Evolutionary conservation across 768 basidiomycete genomes (phyloP).

Genomic region (Coprinopsis sp.): DNA sequence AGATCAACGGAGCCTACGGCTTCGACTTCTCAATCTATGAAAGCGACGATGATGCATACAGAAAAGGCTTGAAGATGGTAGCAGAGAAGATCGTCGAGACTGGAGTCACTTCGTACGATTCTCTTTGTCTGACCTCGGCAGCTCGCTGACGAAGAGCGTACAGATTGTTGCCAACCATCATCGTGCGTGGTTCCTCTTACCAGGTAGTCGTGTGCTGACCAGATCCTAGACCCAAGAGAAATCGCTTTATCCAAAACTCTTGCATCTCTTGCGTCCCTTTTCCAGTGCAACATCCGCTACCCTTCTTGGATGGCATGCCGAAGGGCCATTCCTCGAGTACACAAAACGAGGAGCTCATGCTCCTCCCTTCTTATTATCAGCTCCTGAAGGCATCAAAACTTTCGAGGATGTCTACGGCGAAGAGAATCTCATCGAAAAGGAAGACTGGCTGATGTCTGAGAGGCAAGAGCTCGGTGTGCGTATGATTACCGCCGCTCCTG

Average conservation of each 20-base stretch:
- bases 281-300: slow-evolving; percentile 61
- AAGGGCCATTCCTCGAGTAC: slow-evolving; percentile 83
- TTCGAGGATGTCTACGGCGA: slow-evolving; percentile 74
- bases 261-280: slow-evolving; percentile 64
- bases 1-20: slow-evolving; percentile 87
- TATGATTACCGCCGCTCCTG: slow-evolving; percentile 84
- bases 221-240: slow-evolving; percentile 67
- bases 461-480: slow-evolving; percentile 55
- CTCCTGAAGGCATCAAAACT: slow-evolving; percentile 56
- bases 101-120: slow-evolving; percentile 78
- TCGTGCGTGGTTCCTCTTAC: slow-evolving; percentile 40
- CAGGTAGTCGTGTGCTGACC: slow-evolving; percentile 2
- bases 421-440: slow-evolving; percentile 54
- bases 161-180: slow-evolving; percentile 63
- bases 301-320: slow-evolving; percentile 85
- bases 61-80: slow-evolving; percentile 60
- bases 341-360: slow-evolving; percentile 85
- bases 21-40: slow-evolving; percentile 86
- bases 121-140: background rate
- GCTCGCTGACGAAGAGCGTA: slow-evolving; percentile 13
- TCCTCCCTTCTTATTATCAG: slow-evolving; percentile 56
- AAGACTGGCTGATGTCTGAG: slow-evolving; percentile 62
- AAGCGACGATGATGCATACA: slow-evolving; percentile 63
- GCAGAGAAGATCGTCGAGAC: slow-evolving; percentile 80
- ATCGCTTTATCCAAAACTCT: slow-evolving; percentile 65